Percentiles rank a stretch among this genome's conserved stretches.
phyloP scores from a whole-genome alignment of 495 filamentous ascomycete genomes.

The Annulohypoxylon stygium region DNA sequence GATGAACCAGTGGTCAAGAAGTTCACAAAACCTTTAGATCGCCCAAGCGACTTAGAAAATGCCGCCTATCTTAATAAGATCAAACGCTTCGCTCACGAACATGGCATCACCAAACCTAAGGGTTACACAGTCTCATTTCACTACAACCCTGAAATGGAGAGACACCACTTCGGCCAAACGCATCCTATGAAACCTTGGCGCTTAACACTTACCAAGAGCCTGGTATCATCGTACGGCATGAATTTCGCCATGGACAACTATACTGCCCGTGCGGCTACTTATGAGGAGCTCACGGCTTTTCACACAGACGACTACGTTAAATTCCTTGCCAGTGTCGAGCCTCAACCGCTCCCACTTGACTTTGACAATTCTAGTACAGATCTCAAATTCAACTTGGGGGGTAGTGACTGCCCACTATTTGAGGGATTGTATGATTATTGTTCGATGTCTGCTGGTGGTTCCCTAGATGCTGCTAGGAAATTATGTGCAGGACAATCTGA shows the following conservation, averaged over 20 bases:
- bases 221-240: slow-evolving; percentile 94
- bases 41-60: slow-evolving; percentile 68
- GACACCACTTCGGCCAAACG: slow-evolving; percentile 92
- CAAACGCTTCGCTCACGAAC: slow-evolving; percentile 73
- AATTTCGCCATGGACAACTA: slow-evolving; percentile 96
- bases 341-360: slow-evolving; percentile 64
- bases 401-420: slow-evolving; percentile 94
- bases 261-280: slow-evolving; percentile 81
- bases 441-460: slow-evolving; percentile 90
- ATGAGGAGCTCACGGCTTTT: slow-evolving; percentile 88
- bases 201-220: slow-evolving; percentile 91
- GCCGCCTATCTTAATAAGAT: slow-evolving; percentile 74
- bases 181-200: slow-evolving; percentile 99
- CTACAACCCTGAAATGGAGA: slow-evolving; percentile 93
- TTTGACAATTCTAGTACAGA: slow-evolving; percentile 63
- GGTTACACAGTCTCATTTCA: slow-evolving; percentile 96
- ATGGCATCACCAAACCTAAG: slow-evolving; percentile 80
- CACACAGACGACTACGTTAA: slow-evolving; percentile 91
- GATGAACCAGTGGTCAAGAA: slow-evolving; percentile 76
- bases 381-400: slow-evolving; percentile 83
- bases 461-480: slow-evolving; percentile 91
- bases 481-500: slow-evolving; percentile 86
- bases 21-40: slow-evolving; percentile 68
- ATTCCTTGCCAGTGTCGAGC: slow-evolving; percentile 74
- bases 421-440: slow-evolving; percentile 96